A percentile compares a stretch with the other conserved stretches of the same genome.
These are phyloP conservation scores for Epicoccum sorghinum DNA, from an alignment of 2,329 filamentous ascomycete genomes.

Conservation along the genomic window DNA sequence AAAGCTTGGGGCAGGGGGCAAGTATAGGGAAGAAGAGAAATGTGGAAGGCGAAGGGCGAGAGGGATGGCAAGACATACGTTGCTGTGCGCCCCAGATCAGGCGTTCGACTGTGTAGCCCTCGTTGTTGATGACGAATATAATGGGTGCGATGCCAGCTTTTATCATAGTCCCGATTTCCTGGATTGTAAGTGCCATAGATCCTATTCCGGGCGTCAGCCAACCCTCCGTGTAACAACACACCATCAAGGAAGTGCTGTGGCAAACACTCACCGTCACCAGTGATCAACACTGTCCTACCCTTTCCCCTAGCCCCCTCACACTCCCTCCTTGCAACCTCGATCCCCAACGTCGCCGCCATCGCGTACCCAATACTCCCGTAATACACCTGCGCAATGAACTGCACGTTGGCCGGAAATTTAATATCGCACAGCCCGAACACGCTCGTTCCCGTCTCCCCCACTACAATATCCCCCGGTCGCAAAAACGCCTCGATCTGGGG, in stretches of 20 bases:
- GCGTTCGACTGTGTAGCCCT: constrained; percentile 56
- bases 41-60: neutral
- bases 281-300: constrained; percentile 59
- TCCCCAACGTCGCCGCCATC: constrained; percentile 50
- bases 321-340: constrained; percentile 58
- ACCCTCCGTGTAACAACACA: neutral
- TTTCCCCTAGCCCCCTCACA: constrained; percentile 24
- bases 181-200: constrained; percentile 69
- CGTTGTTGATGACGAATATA: constrained; percentile 55
- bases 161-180: constrained; percentile 70
- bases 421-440: constrained; percentile 48
- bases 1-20: too few relatives aligned
- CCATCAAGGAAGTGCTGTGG: neutral
- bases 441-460: constrained; percentile 52
- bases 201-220: neutral
- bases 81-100: constrained; percentile 53
- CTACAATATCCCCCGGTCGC: constrained; percentile 46
- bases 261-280: constrained; percentile 60
- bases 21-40: too few relatives aligned
- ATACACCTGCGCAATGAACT: constrained; percentile 51
- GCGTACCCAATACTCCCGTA: constrained; percentile 54
- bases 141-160: constrained; percentile 43
- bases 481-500: constrained; percentile 48
- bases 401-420: constrained; percentile 32
- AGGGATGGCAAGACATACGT: constrained; percentile 22